Percentiles rank a stretch among this genome's conserved stretches.
phyloP scores from a whole-genome alignment of 2,329 filamentous ascomycete species.

The Fusarium staphyleae region DNA sequence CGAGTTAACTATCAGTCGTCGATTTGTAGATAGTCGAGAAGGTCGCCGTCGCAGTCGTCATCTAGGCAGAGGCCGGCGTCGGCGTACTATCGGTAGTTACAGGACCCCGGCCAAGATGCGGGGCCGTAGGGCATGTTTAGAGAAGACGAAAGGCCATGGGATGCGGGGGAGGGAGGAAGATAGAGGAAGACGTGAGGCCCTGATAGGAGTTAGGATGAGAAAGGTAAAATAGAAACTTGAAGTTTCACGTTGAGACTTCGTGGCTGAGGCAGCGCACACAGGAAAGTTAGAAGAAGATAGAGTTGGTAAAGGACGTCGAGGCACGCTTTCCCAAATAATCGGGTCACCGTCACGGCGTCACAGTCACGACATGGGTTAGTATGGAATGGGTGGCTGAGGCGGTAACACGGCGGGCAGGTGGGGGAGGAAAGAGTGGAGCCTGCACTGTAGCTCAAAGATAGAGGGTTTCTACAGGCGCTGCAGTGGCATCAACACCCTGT shows the following conservation, averaged over 20 bases:
- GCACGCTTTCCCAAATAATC: constrained; percentile 36
- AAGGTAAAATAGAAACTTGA: too few relatives aligned
- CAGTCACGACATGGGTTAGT: constrained; percentile 33
- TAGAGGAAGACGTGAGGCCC: too few relatives aligned
- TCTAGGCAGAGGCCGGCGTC: constrained; percentile 38
- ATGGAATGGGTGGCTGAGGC: constrained; percentile 38
- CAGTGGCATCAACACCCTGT: constrained; percentile 6
- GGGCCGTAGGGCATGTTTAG: constrained; percentile 47
- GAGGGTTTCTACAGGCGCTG: constrained; percentile 13
- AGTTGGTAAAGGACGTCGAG: constrained; percentile 30
- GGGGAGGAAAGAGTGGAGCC: constrained; percentile 13
- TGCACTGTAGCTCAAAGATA: constrained; percentile 1
- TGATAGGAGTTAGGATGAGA: not conserved
- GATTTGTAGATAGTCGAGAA: constrained; percentile 13
- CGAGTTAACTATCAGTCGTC: constrained; percentile 10
- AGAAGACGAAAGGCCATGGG: constrained; percentile 34
- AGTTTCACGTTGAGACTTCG: constrained; percentile 3
- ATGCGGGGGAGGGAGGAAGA: not conserved
- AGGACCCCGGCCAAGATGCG: constrained; percentile 46
- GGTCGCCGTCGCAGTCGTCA: constrained; percentile 15
- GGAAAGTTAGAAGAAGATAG: constrained; percentile 19
- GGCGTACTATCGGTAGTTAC: constrained; percentile 44
- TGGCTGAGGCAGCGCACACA: constrained; percentile 3
- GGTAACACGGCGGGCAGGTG: constrained; percentile 31
- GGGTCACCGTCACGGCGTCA: constrained; percentile 38